Conservation (phyloP, 768 basidiomycete genomes). For the Kwoniella newhampshirensis region DNA sequence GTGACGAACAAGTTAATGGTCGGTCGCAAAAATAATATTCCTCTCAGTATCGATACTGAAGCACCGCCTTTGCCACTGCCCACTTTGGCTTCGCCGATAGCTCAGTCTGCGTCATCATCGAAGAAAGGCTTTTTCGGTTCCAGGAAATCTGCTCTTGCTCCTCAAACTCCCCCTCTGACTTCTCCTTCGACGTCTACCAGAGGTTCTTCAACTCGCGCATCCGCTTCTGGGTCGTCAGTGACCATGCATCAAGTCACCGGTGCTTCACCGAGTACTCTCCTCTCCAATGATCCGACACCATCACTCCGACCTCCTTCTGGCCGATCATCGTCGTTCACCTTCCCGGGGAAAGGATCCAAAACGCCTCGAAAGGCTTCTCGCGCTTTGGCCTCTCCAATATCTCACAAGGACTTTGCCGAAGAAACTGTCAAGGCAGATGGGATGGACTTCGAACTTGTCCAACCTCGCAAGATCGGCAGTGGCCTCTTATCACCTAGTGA, state of each 20-base stretch:
- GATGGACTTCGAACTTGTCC: constrained; percentile 46
- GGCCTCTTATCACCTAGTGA: constrained; percentile 14
- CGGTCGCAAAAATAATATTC: constrained; percentile 15
- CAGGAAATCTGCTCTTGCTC: constrained; percentile 11
- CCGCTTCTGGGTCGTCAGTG: constrained; percentile 8
- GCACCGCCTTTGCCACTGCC: constrained; percentile 10
- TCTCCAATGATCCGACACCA: constrained; percentile 13
- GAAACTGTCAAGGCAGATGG: constrained; percentile 48
- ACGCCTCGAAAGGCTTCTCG: constrained; percentile 24
- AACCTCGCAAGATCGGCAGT: constrained; percentile 23
- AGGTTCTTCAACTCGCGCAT: not conserved
- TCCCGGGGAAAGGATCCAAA: constrained; percentile 25
- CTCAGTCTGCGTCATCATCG: constrained; percentile 4
- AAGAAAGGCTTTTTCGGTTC: constrained; percentile 19
- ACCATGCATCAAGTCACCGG: not conserved
- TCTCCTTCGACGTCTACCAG: not conserved
- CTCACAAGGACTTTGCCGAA: constrained; percentile 42
- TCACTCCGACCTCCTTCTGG: constrained; percentile 27
- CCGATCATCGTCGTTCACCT: constrained; percentile 39
- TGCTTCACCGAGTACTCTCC: not conserved
- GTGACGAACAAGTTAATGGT: constrained; percentile 29
- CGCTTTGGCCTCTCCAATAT: constrained; percentile 33
- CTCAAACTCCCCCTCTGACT: constrained; percentile 9
- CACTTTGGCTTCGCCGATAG: not conserved
- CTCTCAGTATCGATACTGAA: constrained; percentile 25